Percentiles rank a stretch among this genome's conserved stretches.
phyloP scores from a whole-genome alignment of 2,329 filamentous ascomycete genomes.

The Neonectria neomacrospora region DNA sequence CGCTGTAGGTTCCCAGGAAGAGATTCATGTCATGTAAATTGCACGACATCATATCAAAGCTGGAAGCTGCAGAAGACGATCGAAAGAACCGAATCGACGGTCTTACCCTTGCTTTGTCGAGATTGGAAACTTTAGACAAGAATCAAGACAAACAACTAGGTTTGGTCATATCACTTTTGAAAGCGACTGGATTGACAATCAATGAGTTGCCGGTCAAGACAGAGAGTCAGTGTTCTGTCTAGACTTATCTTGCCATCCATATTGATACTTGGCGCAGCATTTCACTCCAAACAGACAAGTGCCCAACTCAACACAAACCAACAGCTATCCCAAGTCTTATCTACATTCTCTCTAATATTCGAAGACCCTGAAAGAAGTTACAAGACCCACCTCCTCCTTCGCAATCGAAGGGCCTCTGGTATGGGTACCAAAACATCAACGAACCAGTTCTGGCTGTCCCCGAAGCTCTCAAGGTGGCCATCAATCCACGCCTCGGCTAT shows the following conservation, averaged over 20 bases:
- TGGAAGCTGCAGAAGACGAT: no score
- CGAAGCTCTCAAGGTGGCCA: not conserved
- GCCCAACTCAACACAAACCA: no score
- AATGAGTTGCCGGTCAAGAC: no score
- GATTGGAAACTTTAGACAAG: slow-evolving; percentile 1
- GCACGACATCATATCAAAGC: no score
- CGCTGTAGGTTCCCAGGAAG: not conserved
- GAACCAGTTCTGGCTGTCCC: slow-evolving; percentile 27
- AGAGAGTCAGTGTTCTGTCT: no score
- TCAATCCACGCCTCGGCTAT: not conserved
- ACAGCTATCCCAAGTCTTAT: slow-evolving; percentile 12
- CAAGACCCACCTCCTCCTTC: not conserved
- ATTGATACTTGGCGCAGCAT: no score
- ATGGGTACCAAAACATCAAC: not conserved
- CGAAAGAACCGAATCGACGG: not conserved
- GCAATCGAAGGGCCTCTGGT: accelerated
- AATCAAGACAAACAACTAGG: slow-evolving; percentile 22
- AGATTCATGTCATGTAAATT: slow-evolving; percentile 19
- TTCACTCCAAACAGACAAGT: not conserved
- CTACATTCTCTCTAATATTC: not conserved
- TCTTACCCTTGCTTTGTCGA: not conserved
- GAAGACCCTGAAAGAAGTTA: slow-evolving; percentile 11
- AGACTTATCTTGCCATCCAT: no score
- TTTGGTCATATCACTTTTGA: not conserved
- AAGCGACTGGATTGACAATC: no score